Percentiles rank a stretch among this genome's conserved stretches.
These are phyloP conservation scores for Phytopythium cucurbitacearum DNA, from an alignment of 352 stramenopile genomes.

Conservation along the genomic window DNA sequence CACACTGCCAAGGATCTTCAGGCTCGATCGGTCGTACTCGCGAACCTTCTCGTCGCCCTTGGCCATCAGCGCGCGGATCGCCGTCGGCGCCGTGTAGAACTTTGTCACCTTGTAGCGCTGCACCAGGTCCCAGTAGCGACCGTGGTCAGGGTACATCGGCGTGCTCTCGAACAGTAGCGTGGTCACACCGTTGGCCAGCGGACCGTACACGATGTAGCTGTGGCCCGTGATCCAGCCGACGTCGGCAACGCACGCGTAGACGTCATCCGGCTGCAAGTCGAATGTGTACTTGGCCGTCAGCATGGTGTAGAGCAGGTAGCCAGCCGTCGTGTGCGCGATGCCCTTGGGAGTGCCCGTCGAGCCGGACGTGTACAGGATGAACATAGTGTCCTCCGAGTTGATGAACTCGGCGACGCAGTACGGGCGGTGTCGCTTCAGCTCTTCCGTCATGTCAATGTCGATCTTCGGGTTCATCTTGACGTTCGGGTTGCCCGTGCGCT, in stretches of 20 bases:
- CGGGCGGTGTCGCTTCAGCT: conserved; percentile 83
- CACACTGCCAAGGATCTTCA: conserved; percentile 94
- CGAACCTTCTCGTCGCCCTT: conserved; percentile 88
- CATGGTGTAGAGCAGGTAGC: conserved; percentile 93
- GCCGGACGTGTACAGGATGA: conserved; percentile 98
- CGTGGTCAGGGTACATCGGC: conserved; percentile 92
- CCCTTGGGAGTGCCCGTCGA: conserved; percentile 95
- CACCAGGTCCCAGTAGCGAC: conserved; percentile 96
- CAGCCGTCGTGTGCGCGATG: conserved; percentile 92
- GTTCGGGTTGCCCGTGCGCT: conserved; percentile 64
- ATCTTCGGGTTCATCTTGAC: conserved; percentile 63
- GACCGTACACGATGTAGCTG: conserved; percentile 95
- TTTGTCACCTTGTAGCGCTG: conserved; percentile 96
- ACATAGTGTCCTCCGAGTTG: conserved; percentile 96
- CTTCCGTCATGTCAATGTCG: conserved; percentile 91
- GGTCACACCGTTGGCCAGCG: conserved; percentile 92
- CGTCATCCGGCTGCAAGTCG: conserved; percentile 88
- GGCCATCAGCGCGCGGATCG: conserved; percentile 97
- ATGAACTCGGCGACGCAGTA: conserved; percentile 94
- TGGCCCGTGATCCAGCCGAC: conserved; percentile 96
- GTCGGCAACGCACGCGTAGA: conserved; percentile 94
- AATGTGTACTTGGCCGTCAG: conserved; percentile 93
- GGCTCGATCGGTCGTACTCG: conserved; percentile 92
- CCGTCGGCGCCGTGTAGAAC: conserved; percentile 93
- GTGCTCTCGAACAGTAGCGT: conserved; percentile 98